Base-by-base conservation (phyloP, 306 rosid genomes). In the Carpinus fangiana region DNA sequence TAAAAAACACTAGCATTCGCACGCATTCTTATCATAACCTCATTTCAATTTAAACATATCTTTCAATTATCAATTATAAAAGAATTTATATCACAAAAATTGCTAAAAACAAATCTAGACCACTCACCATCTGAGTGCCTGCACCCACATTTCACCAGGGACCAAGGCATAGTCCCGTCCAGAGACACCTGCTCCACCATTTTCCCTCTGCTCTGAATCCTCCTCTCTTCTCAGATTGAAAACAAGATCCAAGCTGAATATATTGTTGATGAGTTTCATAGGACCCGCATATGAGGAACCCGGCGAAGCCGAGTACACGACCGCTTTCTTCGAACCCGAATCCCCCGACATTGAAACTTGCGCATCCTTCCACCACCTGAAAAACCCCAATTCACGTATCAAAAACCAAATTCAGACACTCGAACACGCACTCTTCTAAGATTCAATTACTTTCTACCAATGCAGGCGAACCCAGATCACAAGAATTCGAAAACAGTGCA, bases 341-440 rank as follows among this genome's bases (percentile, higher is more conserved):
- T 83, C 97, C 34, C 76, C 90, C 18, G 83, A 75, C 76, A 90
- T 82, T 75, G 96, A 84, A 86, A 90, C 94, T 70, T 87, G 90
- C 51, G 99, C 91, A 70, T 91, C 93, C 87, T 89, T 95, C 99
- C 99, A 95, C 99, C 99, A 95, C 87, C 99, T 93, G 90, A 84
- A 89, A 80, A n/a, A 21, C 79, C 47, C 53, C 74, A 78, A 82
- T 82, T 72, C 84, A 81, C 12, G 57, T 20, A 79, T 53, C 76
- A 47, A 74, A 83, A 36, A 51, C 76, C 28, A 67, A 48, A 47
- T 17, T 41, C 34, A 31, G 21, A 64, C 23, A 69, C 31, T 48
- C 14, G 2, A 34, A 70, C 56, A 43, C 60, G 79, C 21, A 2
- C 57, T 7, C 56, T 77, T 23, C 67, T 8, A 56, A 26, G 45